These are phyloP conservation scores for Chenopodium album DNA, from an alignment of 148 eudicot species.

Conservation along the genomic window DNA sequence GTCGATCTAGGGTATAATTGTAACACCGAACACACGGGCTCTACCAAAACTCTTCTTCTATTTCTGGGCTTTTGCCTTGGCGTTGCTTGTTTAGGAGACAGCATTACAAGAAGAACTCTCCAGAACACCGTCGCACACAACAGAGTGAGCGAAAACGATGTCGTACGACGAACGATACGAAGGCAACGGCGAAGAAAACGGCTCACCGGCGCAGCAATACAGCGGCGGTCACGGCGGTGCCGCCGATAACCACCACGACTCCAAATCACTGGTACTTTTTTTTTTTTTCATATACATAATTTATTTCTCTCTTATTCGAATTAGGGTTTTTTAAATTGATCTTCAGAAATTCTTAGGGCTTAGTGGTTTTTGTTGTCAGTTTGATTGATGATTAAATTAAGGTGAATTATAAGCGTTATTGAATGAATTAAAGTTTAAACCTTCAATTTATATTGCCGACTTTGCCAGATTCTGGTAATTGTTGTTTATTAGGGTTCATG, in stretches of 20 bases:
- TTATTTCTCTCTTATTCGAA: not conserved
- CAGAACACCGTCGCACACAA: not conserved
- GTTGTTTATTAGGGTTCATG: not conserved
- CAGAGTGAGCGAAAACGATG: conserved; percentile 29
- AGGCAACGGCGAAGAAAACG: conserved; percentile 46
- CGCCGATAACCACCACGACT: conserved; percentile 41
- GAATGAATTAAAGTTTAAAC: too few relatives aligned
- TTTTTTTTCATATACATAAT: not conserved
- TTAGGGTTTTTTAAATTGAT: not conserved
- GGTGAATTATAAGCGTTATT: not conserved
- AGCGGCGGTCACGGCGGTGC: conserved; percentile 32
- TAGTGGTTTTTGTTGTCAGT: not conserved
- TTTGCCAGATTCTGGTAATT: not conserved
- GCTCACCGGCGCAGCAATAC: conserved; percentile 41
- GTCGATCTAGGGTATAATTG: too few relatives aligned
- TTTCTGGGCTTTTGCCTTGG: not conserved
- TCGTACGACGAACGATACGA: conserved; percentile 46
- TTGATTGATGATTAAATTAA: not conserved
- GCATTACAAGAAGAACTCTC: not conserved
- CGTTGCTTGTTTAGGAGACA: not conserved
- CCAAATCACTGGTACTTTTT: conserved; percentile 46
- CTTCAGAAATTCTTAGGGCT: not conserved
- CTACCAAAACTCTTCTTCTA: too few relatives aligned
- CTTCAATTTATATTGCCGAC: not conserved
- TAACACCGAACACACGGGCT: too few relatives aligned